Conservation (phyloP, 2,329 filamentous ascomycete species). For the Apiospora saccharicola region DNA sequence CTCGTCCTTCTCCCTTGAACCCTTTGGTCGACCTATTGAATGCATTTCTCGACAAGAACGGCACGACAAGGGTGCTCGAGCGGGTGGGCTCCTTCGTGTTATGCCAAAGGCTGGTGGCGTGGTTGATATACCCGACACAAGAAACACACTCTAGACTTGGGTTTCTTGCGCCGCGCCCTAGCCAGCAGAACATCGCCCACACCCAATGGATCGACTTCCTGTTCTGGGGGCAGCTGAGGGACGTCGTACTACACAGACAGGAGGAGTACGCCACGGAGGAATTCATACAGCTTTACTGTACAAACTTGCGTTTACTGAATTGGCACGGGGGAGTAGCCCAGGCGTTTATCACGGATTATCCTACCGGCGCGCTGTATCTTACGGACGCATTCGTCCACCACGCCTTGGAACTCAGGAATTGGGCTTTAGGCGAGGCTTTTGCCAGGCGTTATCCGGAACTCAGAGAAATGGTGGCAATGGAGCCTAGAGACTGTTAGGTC, state of each 20-base stretch:
- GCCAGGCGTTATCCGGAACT: conserved; percentile 40
- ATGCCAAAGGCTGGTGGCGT: conserved; percentile 40
- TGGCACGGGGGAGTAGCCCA: conserved; percentile 41
- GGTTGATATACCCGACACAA: conserved; percentile 43
- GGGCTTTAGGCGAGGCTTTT: conserved; percentile 38
- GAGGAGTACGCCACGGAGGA: conserved; percentile 47
- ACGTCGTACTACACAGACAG: conserved; percentile 45
- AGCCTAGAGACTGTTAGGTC: conserved; percentile 18
- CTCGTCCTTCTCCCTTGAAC: conserved; percentile 29
- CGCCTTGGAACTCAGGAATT: conserved; percentile 37
- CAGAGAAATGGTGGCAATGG: conserved; percentile 32
- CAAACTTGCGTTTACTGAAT: conserved; percentile 44
- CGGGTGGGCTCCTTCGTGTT: conserved; percentile 44
- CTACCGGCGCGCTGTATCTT: conserved; percentile 38
- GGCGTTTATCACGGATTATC: conserved; percentile 37
- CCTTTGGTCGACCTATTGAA: conserved; percentile 42
- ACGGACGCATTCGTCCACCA: conserved; percentile 37
- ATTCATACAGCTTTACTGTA: conserved; percentile 45
- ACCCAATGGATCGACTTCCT: conserved; percentile 44
- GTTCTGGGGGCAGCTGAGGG: conserved; percentile 44
- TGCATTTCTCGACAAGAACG: conserved; percentile 40
- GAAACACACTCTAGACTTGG: conserved; percentile 38
- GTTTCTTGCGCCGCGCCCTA: conserved; percentile 37
- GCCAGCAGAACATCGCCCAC: conserved; percentile 40
- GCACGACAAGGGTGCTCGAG: conserved; percentile 41